Conservation (phyloP, 106 monocot genomes). For the Dendrobium chrysotoxum region DNA sequence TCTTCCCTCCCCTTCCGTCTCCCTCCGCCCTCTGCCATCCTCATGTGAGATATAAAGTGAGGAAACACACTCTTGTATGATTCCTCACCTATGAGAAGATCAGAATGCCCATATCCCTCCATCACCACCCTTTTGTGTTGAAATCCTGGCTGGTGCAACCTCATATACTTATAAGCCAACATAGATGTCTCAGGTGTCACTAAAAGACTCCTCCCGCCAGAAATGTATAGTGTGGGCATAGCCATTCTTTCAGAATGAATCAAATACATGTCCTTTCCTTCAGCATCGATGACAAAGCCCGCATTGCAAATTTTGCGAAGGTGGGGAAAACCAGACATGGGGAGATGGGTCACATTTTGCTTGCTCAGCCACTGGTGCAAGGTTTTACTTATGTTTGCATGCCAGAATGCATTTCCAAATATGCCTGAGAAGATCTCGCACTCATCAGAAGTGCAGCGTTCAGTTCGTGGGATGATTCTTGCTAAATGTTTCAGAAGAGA, state of each 20-base stretch:
- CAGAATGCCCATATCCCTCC: conserved; percentile 34
- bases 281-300: conserved; percentile 19
- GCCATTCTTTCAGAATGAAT: conserved; percentile 36
- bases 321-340: conserved; percentile 30
- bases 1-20: conserved; percentile 7
- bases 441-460: conserved; percentile 17
- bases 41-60: conserved; percentile 29
- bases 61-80: conserved; percentile 28
- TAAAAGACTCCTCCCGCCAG: conserved; percentile 28
- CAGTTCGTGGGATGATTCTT: conserved; percentile 14
- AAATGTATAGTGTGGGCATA: conserved; percentile 26
- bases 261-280: conserved; percentile 23
- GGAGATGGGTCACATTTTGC: conserved; percentile 16
- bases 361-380: conserved; percentile 29
- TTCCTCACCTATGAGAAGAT: conserved; percentile 33
- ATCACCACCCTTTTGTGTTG: conserved; percentile 31
- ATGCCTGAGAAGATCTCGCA: conserved; percentile 34
- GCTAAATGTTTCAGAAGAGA: conserved; percentile 15
- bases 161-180: conserved; percentile 29
- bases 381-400: conserved; percentile 16
- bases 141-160: conserved; percentile 24
- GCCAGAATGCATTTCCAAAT: conserved; percentile 34
- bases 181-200: conserved; percentile 22
- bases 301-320: conserved; percentile 24
- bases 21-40: conserved; percentile 16